phyloP scores from a whole-genome alignment of 176 grass and related monocot genomes.

The Aegilops sharonensis region DNA sequence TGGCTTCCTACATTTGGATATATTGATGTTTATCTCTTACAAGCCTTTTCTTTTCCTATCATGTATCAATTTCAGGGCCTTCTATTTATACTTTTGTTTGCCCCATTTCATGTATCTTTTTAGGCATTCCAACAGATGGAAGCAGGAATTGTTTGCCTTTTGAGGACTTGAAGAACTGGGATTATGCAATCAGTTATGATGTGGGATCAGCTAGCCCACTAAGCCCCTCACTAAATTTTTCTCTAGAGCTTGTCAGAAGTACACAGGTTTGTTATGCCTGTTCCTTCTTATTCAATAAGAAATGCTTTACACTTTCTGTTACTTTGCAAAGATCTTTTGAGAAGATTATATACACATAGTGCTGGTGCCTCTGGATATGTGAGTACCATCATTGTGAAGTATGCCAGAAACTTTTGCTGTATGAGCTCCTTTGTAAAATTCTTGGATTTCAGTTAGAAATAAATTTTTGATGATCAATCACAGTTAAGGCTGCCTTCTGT shows the following conservation, averaged over 20 bases:
- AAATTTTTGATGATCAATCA: not conserved
- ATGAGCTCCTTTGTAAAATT: not conserved
- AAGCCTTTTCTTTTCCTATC: not conserved
- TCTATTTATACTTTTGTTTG: not conserved
- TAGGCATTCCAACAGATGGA: constrained; percentile 37
- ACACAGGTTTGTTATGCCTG: constrained; percentile 42
- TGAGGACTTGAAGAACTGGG: constrained; percentile 80
- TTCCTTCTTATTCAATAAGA: constrained; percentile 10
- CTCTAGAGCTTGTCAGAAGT: constrained; percentile 67
- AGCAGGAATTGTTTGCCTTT: constrained; percentile 42
- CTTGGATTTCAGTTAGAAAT: not conserved
- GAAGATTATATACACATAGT: not conserved
- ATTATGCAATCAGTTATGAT: constrained; percentile 75
- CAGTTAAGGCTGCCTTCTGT: not conserved
- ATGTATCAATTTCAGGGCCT: not conserved
- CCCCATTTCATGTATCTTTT: not conserved
- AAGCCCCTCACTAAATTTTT: constrained; percentile 81
- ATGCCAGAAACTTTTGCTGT: not conserved
- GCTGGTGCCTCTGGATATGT: not conserved
- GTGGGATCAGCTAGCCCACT: constrained; percentile 68
- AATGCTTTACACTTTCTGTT: not conserved
- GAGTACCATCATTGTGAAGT: not conserved
- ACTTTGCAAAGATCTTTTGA: not conserved
- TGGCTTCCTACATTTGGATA: not conserved
- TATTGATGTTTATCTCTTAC: not conserved